Evolutionary conservation across 495 filamentous ascomycete genomes (phyloP), one percentile per base, ranked within the genome.

Genomic region (Talaromyces thailandensis): DNA sequence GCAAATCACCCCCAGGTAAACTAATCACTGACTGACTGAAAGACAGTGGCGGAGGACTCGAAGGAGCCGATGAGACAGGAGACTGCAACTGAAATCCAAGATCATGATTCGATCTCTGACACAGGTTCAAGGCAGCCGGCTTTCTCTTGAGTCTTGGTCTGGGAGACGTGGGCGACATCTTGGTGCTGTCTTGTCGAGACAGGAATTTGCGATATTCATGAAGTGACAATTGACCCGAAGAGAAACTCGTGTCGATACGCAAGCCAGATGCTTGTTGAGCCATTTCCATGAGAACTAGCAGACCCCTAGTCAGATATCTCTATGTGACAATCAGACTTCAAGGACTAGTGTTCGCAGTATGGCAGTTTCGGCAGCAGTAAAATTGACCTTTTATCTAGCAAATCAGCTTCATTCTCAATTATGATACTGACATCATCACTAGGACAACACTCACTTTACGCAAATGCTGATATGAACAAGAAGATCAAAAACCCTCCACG

Each of bases 11-110:
- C 11, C 45, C 24, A 29, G 40, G 28, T 18, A 61, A 24, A 11
- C 37, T 61, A 9, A 61, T 35, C 4, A 63, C 52, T 9, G 77
- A 80, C 62, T 71, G 75, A 6, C 75, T 79, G 4, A 73, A 76
- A 45, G 75, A 77, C 26, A 80, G 61, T 9, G 77, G 74, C 55
- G 77, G 77, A 16, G 76, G 73, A 64, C 71, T 79, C 1, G 77
- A 79, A 21, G 72, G 64, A 32, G 60, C 58, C 6, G 76, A 77
- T 1, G 73, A 74, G 14, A 70, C 65, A 23, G 74, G 73, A 16
- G 66, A 66, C 52, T 65, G 52, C 40, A 66, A 53, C 62, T 63
- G 26, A 56, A 58, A 35, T 32, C 50, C 40, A 18, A 48, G 48
- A 24, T 57, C 61, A 52, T 56, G 61, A 45, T 43, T 8, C 9